These are phyloP conservation scores for Scheffersomyces segobiensis DNA, from an alignment of 1,139 yeast genomes.

Conservation along the genomic window DNA sequence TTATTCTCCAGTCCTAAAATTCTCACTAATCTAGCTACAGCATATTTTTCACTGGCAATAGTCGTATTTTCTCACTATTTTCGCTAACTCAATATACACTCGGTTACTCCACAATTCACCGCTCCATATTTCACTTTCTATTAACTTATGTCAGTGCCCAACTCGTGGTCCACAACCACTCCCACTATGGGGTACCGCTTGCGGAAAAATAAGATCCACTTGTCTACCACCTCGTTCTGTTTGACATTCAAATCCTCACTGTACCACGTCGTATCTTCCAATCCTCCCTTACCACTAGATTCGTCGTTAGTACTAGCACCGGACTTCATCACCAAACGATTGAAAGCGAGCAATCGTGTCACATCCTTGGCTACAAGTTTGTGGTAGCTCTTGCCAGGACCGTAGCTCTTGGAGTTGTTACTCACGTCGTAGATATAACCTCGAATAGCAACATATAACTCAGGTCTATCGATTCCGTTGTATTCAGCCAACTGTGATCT, in stretches of 20 bases:
- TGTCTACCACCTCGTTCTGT: conserved; percentile 51
- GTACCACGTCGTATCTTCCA: conserved; percentile 44
- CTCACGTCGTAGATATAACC: conserved; percentile 81
- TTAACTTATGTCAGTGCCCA: not conserved
- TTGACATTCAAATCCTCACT: conserved; percentile 48
- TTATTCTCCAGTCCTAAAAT: not conserved
- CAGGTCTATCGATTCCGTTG: conserved; percentile 31
- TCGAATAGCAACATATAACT: conserved; percentile 70
- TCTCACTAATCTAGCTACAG: not conserved
- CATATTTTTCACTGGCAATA: not conserved
- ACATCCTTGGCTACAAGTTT: conserved; percentile 77
- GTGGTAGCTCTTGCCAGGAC: conserved; percentile 74
- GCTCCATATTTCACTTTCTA: not conserved
- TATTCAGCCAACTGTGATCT: conserved; percentile 33
- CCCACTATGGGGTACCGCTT: conserved; percentile 50
- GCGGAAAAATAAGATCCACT: conserved; percentile 58
- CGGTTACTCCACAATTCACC: not conserved
- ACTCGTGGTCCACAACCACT: conserved; percentile 28
- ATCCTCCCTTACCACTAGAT: conserved; percentile 38
- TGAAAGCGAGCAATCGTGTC: conserved; percentile 62
- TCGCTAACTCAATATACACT: not conserved
- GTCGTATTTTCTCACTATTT: not conserved
- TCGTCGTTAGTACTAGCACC: conserved; percentile 20
- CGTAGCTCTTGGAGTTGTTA: conserved; percentile 63
- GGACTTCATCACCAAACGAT: conserved; percentile 41